These are phyloP conservation scores for Coemansia umbellata DNA, from an alignment of 192 early-diverging fungal species.

Conservation along the genomic window DNA sequence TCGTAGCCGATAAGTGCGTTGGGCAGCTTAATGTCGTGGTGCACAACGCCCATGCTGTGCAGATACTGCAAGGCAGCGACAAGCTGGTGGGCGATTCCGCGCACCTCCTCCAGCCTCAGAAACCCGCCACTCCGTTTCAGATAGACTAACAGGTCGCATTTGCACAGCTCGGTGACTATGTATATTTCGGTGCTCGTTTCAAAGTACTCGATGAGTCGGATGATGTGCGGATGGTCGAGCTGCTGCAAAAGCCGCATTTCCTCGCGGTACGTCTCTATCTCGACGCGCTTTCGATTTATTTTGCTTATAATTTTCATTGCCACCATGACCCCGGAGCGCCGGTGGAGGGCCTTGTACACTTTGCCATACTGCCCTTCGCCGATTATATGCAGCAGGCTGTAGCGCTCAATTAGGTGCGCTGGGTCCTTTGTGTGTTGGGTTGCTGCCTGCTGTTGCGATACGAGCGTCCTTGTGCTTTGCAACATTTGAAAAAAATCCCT, in stretches of 20 bases:
- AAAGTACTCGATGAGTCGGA: constrained; percentile 51
- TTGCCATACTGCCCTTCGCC: constrained; percentile 54
- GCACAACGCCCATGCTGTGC: constrained; percentile 65
- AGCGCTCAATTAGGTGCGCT: constrained; percentile 15
- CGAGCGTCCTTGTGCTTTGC: not conserved
- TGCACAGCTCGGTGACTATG: constrained; percentile 53
- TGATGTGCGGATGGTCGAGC: constrained; percentile 47
- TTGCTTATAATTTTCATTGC: constrained; percentile 53
- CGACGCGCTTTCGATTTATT: constrained; percentile 24
- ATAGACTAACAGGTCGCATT: constrained; percentile 43
- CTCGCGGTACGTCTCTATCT: constrained; percentile 50
- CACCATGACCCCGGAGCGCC: constrained; percentile 29
- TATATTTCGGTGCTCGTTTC: constrained; percentile 45
- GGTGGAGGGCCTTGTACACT: constrained; percentile 45
- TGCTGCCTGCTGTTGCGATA: not conserved
- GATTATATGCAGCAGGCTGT: constrained; percentile 47
- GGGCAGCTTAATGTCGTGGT: constrained; percentile 67
- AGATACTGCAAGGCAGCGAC: constrained; percentile 60
- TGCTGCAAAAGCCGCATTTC: constrained; percentile 49
- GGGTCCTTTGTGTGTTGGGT: not conserved
- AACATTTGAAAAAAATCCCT: not conserved
- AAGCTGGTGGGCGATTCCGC: constrained; percentile 49
- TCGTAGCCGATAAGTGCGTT: constrained; percentile 64
- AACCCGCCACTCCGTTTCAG: constrained; percentile 36
- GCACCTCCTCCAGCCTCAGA: constrained; percentile 41